These are phyloP conservation scores for Trebouxia sp. DNA, from an alignment of 139 green algal genomes.

Conservation along the genomic window DNA sequence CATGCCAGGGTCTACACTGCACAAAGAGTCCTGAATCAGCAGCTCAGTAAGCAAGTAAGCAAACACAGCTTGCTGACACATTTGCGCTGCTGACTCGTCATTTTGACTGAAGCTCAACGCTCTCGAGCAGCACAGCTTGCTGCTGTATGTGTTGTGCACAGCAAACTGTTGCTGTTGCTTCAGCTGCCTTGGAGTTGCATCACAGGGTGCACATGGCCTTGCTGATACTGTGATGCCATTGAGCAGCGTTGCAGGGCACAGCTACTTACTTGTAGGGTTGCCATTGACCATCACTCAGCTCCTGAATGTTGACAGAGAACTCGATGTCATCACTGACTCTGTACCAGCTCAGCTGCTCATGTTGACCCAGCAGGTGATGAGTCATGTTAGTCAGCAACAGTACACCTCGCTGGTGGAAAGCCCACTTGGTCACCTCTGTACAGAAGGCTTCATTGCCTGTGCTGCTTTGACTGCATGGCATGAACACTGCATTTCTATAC, in stretches of 20 bases:
- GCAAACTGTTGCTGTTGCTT: too few relatives aligned
- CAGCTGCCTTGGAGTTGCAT: too few relatives aligned
- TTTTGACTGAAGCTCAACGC: too few relatives aligned
- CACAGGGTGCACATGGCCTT: too few relatives aligned
- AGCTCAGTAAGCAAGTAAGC: not conserved
- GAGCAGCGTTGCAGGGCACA: not conserved
- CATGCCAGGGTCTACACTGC: too few relatives aligned
- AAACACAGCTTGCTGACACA: not conserved
- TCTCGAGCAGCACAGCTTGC: too few relatives aligned
- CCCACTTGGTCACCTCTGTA: conserved; percentile 71
- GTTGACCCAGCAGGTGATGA: conserved; percentile 48
- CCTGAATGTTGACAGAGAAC: conserved; percentile 76
- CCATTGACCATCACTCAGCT: conserved; percentile 55
- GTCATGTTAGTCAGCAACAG: conserved; percentile 57
- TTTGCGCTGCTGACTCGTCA: too few relatives aligned
- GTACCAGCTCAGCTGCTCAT: conserved; percentile 51
- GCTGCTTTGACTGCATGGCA: conserved; percentile 29
- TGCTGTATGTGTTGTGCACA: too few relatives aligned
- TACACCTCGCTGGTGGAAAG: conserved; percentile 74
- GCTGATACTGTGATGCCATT: too few relatives aligned
- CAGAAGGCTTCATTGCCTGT: conserved; percentile 75
- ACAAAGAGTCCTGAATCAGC: too few relatives aligned
- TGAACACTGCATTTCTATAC: conserved; percentile 3
- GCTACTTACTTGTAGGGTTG: conserved; percentile 66
- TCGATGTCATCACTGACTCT: conserved; percentile 69